Evolutionary conservation across 192 early-diverging fungal species (phyloP).

Genomic region (Gigaspora rosea): DNA sequence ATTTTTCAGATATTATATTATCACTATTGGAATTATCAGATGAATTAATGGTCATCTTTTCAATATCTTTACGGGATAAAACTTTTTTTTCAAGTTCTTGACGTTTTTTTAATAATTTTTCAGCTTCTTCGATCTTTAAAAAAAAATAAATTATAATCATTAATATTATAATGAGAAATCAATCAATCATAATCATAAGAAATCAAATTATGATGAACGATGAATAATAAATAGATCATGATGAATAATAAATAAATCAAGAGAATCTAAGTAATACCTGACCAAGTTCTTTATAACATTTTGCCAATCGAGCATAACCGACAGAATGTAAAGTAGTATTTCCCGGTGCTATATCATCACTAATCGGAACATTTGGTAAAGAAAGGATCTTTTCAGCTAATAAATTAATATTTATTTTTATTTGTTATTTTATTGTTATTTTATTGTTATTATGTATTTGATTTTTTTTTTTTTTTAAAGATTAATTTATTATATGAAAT

Average conservation of each 20-base stretch:
- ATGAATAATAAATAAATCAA: not conserved
- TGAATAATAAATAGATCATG: not conserved
- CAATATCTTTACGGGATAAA: not conserved
- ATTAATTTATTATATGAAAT: not conserved
- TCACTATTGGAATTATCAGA: not conserved
- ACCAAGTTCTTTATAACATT: constrained; percentile 30
- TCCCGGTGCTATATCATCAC: constrained; percentile 7
- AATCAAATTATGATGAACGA: not conserved
- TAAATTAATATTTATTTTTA: too few relatives aligned
- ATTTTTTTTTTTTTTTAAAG: too few relatives aligned
- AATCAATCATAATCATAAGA: too few relatives aligned
- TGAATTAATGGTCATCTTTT: not conserved
- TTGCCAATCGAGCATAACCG: constrained; percentile 17
- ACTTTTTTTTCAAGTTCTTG: not conserved
- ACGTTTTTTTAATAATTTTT: constrained; percentile 17
- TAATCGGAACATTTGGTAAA: constrained; percentile 13
- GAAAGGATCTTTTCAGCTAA: not conserved
- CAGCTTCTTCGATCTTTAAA: constrained; percentile 3
- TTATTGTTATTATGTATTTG: too few relatives aligned
- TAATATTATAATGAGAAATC: too few relatives aligned
- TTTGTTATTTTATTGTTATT: too few relatives aligned
- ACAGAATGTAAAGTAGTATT: constrained; percentile 26
- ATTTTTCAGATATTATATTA: not conserved
- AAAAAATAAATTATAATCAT: not conserved
- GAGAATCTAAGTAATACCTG: not conserved